Evolutionary conservation across 2,329 filamentous ascomycete genomes (phyloP).

Genomic region (Colletotrichum eremochloae): DNA sequence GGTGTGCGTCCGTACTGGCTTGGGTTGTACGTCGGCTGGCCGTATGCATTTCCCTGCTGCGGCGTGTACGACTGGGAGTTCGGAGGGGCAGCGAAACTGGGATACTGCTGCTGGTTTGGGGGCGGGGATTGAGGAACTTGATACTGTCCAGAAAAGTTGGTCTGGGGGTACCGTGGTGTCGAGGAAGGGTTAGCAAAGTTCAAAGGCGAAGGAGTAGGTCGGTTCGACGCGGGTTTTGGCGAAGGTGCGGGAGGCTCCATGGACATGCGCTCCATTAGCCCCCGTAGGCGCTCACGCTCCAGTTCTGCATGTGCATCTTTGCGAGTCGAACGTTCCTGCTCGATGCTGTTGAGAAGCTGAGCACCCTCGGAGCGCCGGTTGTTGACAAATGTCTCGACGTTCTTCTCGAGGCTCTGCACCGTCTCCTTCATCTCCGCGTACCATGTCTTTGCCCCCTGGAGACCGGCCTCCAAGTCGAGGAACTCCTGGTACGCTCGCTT

Average conservation of each 20-base stretch:
- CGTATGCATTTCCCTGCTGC: conserved; percentile 59
- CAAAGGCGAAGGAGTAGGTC: conserved; percentile 52
- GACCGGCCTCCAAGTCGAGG: conserved; percentile 86
- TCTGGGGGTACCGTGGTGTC: conserved; percentile 65
- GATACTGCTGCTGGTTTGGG: conserved; percentile 60
- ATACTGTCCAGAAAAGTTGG: conserved; percentile 69
- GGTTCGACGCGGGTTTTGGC: conserved; percentile 52
- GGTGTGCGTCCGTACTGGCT: conserved; percentile 70
- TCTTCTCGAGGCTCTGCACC: conserved; percentile 91
- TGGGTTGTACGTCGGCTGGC: conserved; percentile 69
- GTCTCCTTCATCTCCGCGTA: conserved; percentile 97
- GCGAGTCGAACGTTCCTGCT: conserved; percentile 78
- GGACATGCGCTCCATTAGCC: conserved; percentile 95
- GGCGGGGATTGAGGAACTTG: conserved; percentile 70
- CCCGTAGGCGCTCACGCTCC: conserved; percentile 86
- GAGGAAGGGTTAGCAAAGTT: conserved; percentile 50
- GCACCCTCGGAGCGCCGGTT: conserved; percentile 93
- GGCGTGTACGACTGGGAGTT: conserved; percentile 51
- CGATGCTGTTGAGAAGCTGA: conserved; percentile 89
- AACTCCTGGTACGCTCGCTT: conserved; percentile 94
- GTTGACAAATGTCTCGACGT: conserved; percentile 96
- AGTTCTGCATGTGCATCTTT: conserved; percentile 77
- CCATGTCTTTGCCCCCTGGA: conserved; percentile 91
- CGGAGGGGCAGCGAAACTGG: conserved; percentile 59
- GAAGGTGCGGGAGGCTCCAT: conserved; percentile 73